Evolutionary conservation across 2,329 filamentous ascomycete genomes (phyloP), one percentile per base, ranked within the genome.

Genomic region (Fusarium austroafricanum): DNA sequence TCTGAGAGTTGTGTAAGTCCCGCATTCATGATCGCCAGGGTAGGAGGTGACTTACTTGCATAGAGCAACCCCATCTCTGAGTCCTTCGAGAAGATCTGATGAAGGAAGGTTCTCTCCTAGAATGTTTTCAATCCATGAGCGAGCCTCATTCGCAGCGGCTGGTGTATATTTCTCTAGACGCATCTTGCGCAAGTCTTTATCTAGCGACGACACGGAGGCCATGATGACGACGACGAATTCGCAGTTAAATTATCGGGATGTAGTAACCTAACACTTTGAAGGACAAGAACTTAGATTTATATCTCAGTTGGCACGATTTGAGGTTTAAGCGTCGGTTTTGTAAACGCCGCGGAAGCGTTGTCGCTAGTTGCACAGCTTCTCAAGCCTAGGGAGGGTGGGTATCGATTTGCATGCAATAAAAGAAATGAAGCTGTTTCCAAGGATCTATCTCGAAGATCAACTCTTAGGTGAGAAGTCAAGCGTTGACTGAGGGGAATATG

Each of bases 131-230:
- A 99, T 94, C 93, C 96, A 99, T 68, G 83, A 79, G 45, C 90
- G 89, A 20, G 89, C 91, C 82, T 98, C 94, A 72, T 93, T 93
- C 51, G 94, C 94, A 39, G 94, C 94, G 73, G 91, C 89, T 21
- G 94, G 93, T 2, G 95, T 98, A 81, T 97, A 98, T 81, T 95
- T 92, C 64, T 94, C 92, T 75, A 97, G 85, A 80, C 96, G 94
- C 86, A 98, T 81, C 79, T 90, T 94, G 85, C 93, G 92, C 89
- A 99, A 86, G 83, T 99, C 96, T 80, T 95, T 95, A 81, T 98
- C 96, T 64, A 99, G 84, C 67, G 93, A 97, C 68, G 93, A 88
- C 31, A 98, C 95, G 38, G 95, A 97, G 73, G 95, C 94, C 95
- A 98, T 98, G 67, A 55, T 77, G 70, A 45, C 14, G 29, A 33